Conservation (phyloP, 2,329 filamentous ascomycete species). For the Paecilomyces sp. region DNA sequence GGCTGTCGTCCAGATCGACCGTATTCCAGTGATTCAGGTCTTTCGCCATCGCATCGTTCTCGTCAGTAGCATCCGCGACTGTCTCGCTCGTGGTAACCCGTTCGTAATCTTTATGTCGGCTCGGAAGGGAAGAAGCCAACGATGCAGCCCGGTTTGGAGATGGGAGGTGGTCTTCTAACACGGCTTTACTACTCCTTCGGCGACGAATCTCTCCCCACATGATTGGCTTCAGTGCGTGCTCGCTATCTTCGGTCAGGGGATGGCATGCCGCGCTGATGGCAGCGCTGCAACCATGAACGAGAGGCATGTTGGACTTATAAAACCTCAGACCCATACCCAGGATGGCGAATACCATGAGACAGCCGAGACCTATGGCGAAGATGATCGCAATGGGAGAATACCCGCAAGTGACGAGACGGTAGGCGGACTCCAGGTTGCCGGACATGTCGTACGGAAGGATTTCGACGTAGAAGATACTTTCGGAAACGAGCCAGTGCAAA, state of each 20-base stretch:
- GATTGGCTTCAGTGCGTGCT: not conserved
- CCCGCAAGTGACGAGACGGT: not conserved
- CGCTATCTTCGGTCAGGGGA: not conserved
- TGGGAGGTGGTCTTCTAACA: not conserved
- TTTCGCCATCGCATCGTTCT: not conserved
- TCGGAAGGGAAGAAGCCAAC: not conserved
- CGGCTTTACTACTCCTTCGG: not conserved
- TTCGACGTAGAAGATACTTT: conserved; percentile 30
- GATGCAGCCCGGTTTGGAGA: not conserved
- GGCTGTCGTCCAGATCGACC: not conserved
- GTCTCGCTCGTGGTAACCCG: not conserved
- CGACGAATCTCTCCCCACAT: not conserved
- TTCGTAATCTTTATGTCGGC: not conserved
- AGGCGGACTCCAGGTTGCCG: no score
- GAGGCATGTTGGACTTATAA: not conserved
- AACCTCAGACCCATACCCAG: not conserved
- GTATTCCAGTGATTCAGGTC: not conserved
- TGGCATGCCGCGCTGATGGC: not conserved
- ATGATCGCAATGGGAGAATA: not conserved
- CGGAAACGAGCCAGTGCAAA: conserved; percentile 43
- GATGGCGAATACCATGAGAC: not conserved
- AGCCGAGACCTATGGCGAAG: not conserved
- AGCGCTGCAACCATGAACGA: not conserved
- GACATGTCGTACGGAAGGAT: not conserved
- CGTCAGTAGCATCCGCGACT: not conserved